Evolutionary conservation across 2,329 filamentous ascomycete genomes (phyloP).

Genomic region (Blastomyces silverae): DNA sequence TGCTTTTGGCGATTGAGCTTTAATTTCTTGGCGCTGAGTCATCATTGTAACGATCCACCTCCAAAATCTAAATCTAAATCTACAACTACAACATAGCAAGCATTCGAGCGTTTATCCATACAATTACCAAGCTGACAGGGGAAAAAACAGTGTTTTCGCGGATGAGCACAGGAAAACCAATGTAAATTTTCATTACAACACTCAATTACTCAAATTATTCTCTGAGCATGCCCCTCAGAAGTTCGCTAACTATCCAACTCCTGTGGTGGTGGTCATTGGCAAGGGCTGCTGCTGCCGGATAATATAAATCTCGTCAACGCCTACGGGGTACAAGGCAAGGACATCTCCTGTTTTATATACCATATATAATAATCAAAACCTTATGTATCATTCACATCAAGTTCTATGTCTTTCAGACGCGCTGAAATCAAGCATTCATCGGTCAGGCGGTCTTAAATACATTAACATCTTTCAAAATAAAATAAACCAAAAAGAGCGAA

Average conservation of each 20-base stretch:
- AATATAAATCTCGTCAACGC: neutral
- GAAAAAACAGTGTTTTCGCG: too few relatives aligned
- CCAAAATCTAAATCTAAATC: too few relatives aligned
- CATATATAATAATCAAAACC: neutral
- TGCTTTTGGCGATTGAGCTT: neutral
- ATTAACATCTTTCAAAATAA: neutral
- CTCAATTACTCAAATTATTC: too few relatives aligned
- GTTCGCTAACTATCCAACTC: too few relatives aligned
- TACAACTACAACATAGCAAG: too few relatives aligned
- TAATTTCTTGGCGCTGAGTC: slow-evolving; percentile 7
- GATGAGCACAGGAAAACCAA: too few relatives aligned
- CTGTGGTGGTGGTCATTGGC: too few relatives aligned
- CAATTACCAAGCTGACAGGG: too few relatives aligned
- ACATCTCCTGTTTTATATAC: neutral
- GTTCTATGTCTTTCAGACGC: neutral
- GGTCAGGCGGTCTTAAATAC: neutral
- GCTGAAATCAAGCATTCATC: neutral
- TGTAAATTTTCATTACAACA: too few relatives aligned
- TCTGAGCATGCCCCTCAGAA: too few relatives aligned
- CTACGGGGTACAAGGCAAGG: too few relatives aligned
- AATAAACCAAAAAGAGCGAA: neutral
- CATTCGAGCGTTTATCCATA: too few relatives aligned
- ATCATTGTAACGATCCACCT: neutral
- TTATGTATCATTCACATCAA: neutral
- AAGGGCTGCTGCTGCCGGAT: neutral